phyloP scores from a whole-genome alignment of 139 green algal species.

The Mesostigma viride region DNA sequence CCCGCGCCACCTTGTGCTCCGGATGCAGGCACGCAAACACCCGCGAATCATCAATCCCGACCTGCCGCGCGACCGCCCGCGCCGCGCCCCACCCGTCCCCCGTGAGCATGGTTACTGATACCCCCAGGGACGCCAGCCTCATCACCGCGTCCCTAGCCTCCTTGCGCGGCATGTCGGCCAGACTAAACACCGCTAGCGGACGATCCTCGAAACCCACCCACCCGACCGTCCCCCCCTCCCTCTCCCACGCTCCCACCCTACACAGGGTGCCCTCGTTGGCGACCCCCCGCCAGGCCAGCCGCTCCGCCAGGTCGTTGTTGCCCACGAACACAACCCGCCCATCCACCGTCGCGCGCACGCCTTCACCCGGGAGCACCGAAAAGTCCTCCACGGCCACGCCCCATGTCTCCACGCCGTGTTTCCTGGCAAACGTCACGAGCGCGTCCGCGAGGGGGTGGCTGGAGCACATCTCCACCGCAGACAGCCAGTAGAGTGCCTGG shows the following conservation, averaged over 20 bases:
- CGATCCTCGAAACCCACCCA: conserved; percentile 34
- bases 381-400: conserved; percentile 16
- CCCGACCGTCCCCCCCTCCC: no score
- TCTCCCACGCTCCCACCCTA: conserved; percentile 27
- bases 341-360: conserved; percentile 24
- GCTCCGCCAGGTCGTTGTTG: conserved; percentile 22
- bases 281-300: conserved; percentile 22
- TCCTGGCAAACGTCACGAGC: conserved; percentile 28
- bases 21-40: conserved; percentile 26
- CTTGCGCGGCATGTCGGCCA: conserved; percentile 11
- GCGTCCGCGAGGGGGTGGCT: conserved; percentile 45
- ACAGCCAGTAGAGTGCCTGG: not conserved
- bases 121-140: no score
- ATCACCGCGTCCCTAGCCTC: conserved; percentile 24
- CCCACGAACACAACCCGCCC: conserved; percentile 23
- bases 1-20: no score
- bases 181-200: conserved; percentile 11
- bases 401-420: conserved; percentile 15
- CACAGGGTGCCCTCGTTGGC: no score
- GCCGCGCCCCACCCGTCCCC: conserved; percentile 45
- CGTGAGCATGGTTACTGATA: conserved; percentile 45
- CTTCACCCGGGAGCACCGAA: conserved; percentile 27
- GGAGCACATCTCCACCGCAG: conserved; percentile 30
- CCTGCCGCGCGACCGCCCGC: conserved; percentile 22
- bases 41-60: conserved; percentile 28